These are phyloP conservation scores for Candida orba DNA, from an alignment of 805 yeast species.

Conservation along the genomic window DNA sequence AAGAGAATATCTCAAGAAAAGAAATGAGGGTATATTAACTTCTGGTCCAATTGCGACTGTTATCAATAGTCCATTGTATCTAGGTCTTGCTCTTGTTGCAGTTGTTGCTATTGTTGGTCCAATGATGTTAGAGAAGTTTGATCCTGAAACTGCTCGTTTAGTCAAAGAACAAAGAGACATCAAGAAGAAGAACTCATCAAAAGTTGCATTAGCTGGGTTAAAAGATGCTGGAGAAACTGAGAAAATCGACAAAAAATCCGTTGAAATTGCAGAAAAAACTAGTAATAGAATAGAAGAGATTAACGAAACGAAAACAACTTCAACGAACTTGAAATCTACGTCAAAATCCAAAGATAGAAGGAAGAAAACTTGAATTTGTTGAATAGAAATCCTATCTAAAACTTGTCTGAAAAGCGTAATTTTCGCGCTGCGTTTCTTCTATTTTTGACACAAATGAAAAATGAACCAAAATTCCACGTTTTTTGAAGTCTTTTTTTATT, in stretches of 20 bases:
- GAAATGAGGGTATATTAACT: constrained; percentile 27
- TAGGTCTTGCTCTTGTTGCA: constrained; percentile 25
- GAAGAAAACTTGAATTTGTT: neutral
- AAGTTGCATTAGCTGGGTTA: neutral
- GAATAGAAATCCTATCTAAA: neutral
- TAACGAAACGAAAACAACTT: neutral
- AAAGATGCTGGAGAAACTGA: neutral
- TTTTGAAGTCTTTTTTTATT: neutral
- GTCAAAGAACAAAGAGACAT: constrained; percentile 18
- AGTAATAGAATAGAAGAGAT: neutral
- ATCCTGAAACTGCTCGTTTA: constrained; percentile 32
- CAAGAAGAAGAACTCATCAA: neutral
- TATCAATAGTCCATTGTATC: constrained; percentile 31
- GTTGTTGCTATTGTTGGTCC: constrained; percentile 26
- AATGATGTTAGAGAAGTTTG: constrained; percentile 30
- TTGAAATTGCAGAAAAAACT: neutral
- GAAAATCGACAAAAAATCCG: neutral
- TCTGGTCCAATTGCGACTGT: constrained; percentile 32
- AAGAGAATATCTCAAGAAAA: constrained; percentile 27
- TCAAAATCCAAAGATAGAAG: constrained; percentile 2
- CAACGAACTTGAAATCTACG: neutral
- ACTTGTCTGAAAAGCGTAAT: neutral
- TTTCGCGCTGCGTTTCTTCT: neutral
- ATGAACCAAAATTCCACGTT: neutral
- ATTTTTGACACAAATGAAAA: constrained; percentile 2